These are phyloP conservation scores for Cutaneotrichosporon sp. DNA, from an alignment of 1,284 basidiomycete species.

Conservation along the genomic window DNA sequence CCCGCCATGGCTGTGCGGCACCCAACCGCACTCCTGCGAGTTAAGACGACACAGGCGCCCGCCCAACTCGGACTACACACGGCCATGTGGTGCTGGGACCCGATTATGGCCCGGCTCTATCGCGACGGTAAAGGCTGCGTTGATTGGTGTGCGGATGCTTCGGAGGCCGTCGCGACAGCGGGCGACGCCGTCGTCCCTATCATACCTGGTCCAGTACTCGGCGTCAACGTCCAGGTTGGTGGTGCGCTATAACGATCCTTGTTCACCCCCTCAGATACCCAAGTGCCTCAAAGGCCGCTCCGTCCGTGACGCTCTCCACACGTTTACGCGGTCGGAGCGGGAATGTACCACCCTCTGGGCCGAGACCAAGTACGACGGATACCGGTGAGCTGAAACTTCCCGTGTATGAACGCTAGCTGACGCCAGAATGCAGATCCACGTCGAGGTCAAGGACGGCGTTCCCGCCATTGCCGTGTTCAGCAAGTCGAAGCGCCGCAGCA, in stretches of 20 bases:
- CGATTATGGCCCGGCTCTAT: constrained; percentile 58
- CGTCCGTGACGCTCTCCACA: constrained; percentile 55
- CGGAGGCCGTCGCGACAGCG: constrained; percentile 47
- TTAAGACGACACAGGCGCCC: constrained; percentile 40
- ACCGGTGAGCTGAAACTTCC: constrained; percentile 52
- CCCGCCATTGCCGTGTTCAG: constrained; percentile 68
- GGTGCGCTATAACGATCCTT: neutral
- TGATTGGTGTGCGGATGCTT: constrained; percentile 56
- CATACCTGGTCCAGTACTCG: constrained; percentile 47
- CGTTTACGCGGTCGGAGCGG: constrained; percentile 39
- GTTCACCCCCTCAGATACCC: constrained; percentile 65
- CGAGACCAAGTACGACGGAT: constrained; percentile 87
- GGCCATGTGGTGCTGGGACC: constrained; percentile 69
- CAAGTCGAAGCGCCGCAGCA: constrained; percentile 76
- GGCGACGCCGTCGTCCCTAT: neutral
- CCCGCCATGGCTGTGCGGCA: constrained; percentile 38
- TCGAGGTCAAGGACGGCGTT: constrained; percentile 50
- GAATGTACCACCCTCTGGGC: constrained; percentile 57
- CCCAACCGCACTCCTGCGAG: constrained; percentile 29
- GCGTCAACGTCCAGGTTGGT: constrained; percentile 57
- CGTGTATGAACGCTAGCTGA: neutral
- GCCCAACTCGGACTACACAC: constrained; percentile 57
- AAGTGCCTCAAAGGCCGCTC: constrained; percentile 68
- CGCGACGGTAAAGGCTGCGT: constrained; percentile 55
- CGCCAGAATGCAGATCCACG: constrained; percentile 67